These are phyloP conservation scores for Chaetomiaceae sp. DNA, from an alignment of 2,329 filamentous ascomycete species.

Conservation along the genomic window DNA sequence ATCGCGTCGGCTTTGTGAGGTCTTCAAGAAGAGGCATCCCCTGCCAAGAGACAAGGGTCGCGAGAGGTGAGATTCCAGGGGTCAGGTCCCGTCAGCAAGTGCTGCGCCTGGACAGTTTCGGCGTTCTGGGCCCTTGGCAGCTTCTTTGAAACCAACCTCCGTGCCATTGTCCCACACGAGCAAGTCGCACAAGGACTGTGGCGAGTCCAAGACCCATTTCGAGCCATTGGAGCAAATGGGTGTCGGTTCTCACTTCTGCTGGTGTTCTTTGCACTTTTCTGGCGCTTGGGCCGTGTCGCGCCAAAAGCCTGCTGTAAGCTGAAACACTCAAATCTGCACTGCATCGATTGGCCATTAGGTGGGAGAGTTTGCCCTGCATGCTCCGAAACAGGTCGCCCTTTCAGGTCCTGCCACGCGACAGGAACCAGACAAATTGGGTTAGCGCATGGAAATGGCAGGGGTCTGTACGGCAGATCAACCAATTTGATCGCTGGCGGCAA, in stretches of 20 bases:
- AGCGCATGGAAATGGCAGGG: too few relatives aligned
- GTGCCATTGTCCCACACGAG: too few relatives aligned
- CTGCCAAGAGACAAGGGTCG: slow-evolving; percentile 6
- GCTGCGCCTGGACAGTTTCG: not conserved
- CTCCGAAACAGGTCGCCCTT: too few relatives aligned
- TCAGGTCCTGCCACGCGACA: not conserved
- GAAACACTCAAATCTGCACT: too few relatives aligned
- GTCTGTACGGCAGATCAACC: not conserved
- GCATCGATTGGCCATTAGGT: not conserved
- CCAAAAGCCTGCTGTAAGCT: too few relatives aligned
- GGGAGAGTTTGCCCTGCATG: not conserved
- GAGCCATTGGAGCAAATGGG: too few relatives aligned
- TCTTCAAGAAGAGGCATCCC: not conserved
- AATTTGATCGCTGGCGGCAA: not conserved
- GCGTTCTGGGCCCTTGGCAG: slow-evolving; percentile 2
- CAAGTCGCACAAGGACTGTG: not conserved
- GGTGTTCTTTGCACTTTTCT: not conserved
- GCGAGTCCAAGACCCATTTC: not conserved
- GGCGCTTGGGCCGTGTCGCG: not conserved
- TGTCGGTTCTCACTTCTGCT: too few relatives aligned
- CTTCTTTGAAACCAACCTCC: slow-evolving; percentile 6
- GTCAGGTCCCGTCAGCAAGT: not conserved
- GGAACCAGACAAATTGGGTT: too few relatives aligned
- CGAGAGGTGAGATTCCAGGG: slow-evolving; percentile 3
- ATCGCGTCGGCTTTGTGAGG: not conserved